Conservation (phyloP, 495 filamentous ascomycete genomes). For the Penicillium paradoxum region DNA sequence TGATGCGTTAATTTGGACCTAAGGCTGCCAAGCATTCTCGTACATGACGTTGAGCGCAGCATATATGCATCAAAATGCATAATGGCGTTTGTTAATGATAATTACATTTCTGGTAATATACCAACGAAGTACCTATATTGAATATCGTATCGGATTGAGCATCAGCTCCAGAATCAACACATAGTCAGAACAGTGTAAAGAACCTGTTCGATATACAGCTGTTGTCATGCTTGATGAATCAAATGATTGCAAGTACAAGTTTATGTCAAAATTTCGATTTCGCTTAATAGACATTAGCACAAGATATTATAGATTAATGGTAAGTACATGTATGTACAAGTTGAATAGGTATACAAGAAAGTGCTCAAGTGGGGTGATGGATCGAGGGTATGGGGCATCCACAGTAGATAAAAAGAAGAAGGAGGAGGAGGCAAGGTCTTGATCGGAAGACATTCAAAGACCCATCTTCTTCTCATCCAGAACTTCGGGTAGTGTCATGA, state of each 20-base stretch:
- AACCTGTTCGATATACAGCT: too few relatives aligned
- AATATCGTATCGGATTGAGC: neutral
- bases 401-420: too few relatives aligned
- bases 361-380: neutral
- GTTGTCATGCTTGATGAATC: too few relatives aligned
- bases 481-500: conserved; percentile 17
- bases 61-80: conserved; percentile 15
- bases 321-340: neutral
- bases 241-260: too few relatives aligned
- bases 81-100: conserved; percentile 19
- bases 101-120: conserved; percentile 20
- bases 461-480: neutral
- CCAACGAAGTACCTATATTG: conserved; percentile 13
- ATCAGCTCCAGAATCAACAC: neutral
- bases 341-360: too few relatives aligned
- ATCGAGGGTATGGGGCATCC: too few relatives aligned
- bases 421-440: too few relatives aligned
- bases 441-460: neutral
- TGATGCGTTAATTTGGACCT: conserved; percentile 64
- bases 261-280: neutral
- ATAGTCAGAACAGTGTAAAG: too few relatives aligned
- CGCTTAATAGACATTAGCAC: neutral
- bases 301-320: neutral
- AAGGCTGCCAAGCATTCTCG: neutral
- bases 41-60: conserved; percentile 1